Evolutionary conservation across 805 yeast species (phyloP), one percentile per base, ranked within the genome.

Genomic region (Candida verbasci): DNA sequence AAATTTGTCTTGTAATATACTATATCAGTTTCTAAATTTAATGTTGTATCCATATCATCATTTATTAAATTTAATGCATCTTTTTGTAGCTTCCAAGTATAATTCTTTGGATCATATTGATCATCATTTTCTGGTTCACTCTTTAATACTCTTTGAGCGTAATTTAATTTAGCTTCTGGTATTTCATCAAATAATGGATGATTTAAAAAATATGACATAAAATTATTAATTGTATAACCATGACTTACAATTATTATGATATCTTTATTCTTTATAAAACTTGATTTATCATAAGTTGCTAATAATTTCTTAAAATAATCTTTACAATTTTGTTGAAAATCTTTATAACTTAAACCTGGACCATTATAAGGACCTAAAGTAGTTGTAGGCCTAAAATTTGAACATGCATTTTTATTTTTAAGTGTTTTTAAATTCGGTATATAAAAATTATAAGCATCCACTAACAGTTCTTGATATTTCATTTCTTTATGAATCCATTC

Each of bases 401-500:
- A 58, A 41, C 62, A 55, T 25, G 54, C 47, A 23, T 51, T 45
- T 30, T 56, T 51, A 44, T 67, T 67, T 27, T 51, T 50, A 43
- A 67, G 42, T 34, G 44, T 37, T 45, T 60, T 65, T 37, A 67
- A 45, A 45, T 67, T 67, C 26, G 72, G 70, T 6, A 69, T 66
- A 39, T 65, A 67, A 70, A 67, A 62, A 39, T 64, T 61, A 47
- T 67, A 67, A 3, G 71, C 73, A 48, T 67, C 73, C 25, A 46
- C 40, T 41, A 62, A 64, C 4, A 71, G 72, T 9, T 72, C 70
- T 42, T 65, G 59, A 34, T 62, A 54, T 35, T 46, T 50, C 72
- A 66, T 65, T 24, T 57, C 55, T 33, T 67, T 72, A 40, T 67
- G 73, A 44, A 67, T 53, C 73, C 73, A 67, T 42, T 67, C 73